Conservation (phyloP, 179 eudicot genomes). For the Carnegiea gigantea region DNA sequence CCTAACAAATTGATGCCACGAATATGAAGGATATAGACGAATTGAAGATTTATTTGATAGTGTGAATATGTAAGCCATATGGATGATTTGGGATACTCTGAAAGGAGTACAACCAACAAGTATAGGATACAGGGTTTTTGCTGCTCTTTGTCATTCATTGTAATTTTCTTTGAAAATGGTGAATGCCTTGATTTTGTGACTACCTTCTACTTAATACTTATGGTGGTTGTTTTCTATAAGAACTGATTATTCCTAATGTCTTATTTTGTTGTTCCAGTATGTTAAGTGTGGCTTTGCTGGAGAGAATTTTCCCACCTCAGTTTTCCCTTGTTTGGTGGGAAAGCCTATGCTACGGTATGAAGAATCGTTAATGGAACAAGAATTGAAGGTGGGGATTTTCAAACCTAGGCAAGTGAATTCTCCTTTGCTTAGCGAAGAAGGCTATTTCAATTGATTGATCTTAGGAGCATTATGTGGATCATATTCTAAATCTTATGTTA, state of each 20-base stretch:
- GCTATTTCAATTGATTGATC: constrained; percentile 2
- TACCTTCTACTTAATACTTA: background rate
- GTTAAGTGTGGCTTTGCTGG: constrained; percentile 99
- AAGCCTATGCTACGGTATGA: constrained; percentile 93
- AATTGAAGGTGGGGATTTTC: constrained; percentile 60
- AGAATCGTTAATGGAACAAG: constrained; percentile 94
- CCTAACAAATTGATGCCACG: background rate
- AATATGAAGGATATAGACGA: background rate
- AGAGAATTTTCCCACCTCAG: constrained; percentile 96
- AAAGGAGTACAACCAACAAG: background rate
- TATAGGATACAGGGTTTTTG: background rate
- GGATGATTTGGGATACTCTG: background rate
- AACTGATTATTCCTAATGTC: background rate
- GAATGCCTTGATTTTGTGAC: background rate
- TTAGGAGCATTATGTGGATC: background rate
- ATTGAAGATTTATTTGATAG: background rate
- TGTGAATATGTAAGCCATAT: background rate
- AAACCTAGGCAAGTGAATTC: constrained; percentile 22
- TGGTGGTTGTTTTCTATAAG: constrained; percentile 5
- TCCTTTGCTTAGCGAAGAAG: constrained; percentile 11
- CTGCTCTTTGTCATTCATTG: background rate
- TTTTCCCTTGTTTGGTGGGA: constrained; percentile 95
- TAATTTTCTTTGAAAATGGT: background rate
- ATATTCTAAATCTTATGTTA: background rate
- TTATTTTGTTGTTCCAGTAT: constrained; percentile 57